Base-by-base conservation (phyloP, 75 land plant genomes). In the Adiantum capillusveneris region DNA sequence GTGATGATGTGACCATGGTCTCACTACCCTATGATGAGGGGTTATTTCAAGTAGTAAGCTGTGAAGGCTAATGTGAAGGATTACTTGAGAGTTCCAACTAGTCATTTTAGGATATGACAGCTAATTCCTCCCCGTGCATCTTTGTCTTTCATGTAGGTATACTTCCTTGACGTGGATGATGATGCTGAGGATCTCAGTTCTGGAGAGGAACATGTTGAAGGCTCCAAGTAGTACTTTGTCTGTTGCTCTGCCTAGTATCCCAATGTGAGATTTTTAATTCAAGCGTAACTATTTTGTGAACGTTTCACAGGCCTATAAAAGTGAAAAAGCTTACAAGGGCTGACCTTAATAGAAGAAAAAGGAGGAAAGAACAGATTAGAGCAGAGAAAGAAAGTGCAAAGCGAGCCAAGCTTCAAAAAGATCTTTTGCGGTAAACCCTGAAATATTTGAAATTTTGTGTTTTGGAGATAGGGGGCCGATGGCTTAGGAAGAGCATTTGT, bases 301-400 rank as follows among this genome's bases (percentile, higher is more conserved):
- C 29, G 0, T 28, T 36, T 41, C 28, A 41, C 75, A 93, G 90
- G 73, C 30, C 79, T n/a, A 44, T 53, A 22, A 93, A 88, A 58
- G 48, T 60, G 29, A 85, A 79, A 76, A 82, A 71, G 68, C 84
- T 92, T 0, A 93, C 98, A 11, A 66, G 84, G 31, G 90, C 92
- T 25, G 87, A 83, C 54, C 39, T 79, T 17, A 93, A 93, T 53
- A 75, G 74, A 39, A 85, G 81, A 64, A 77, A 70, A 44, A 70
- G 87, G 49, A 81, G 78, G 22, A 71, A 80, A 52, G 87, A 74
- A 59, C 58, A 37, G 48, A 62, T 81, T 31, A 85, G 63, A 66
- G 68, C 64, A 57, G 90, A 85, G 46, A 60, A 59, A 39, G 81
- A 81, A 60, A 77, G 64, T 3, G 74, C 72, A 24, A 76, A 77